Conservation (phyloP, 805 yeast genomes). For the Blastobotrys robertii region DNA sequence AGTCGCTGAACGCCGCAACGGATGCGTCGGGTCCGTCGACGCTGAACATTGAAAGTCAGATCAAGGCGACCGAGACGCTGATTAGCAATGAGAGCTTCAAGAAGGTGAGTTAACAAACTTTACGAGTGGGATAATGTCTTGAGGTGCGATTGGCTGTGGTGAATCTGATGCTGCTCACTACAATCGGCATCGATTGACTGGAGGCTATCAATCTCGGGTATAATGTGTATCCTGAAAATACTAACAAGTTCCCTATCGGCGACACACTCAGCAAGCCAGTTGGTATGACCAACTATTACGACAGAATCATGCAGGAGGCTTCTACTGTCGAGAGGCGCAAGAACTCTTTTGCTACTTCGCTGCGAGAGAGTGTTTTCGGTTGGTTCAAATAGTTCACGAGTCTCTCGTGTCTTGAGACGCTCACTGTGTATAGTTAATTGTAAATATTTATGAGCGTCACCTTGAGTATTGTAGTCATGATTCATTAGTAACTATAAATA, state of each 20-base stretch:
- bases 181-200: neutral
- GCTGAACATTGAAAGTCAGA: conserved; percentile 17
- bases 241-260: conserved; percentile 18
- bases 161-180: too few species aligned
- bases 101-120: conserved; percentile 15
- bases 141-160: too few species aligned
- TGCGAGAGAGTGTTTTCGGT: conserved; percentile 70
- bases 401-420: neutral
- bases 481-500: too few species aligned
- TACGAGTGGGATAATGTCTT: too few species aligned
- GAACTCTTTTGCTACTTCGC: conserved; percentile 46
- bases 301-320: conserved; percentile 58
- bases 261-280: conserved; percentile 66
- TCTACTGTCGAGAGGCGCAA: conserved; percentile 58
- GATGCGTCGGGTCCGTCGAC: conserved; percentile 19
- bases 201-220: neutral
- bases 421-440: neutral
- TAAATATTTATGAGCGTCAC: neutral
- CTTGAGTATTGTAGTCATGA: too few species aligned
- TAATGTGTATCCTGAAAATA: neutral
- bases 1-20: conserved; percentile 8
- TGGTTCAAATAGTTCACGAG: conserved; percentile 19
- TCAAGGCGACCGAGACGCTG: conserved; percentile 17
- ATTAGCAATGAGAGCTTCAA: conserved; percentile 11
- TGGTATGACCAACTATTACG: conserved; percentile 76